phyloP scores from a whole-genome alignment of 345 rosid species.

The Corymbia maculata region DNA sequence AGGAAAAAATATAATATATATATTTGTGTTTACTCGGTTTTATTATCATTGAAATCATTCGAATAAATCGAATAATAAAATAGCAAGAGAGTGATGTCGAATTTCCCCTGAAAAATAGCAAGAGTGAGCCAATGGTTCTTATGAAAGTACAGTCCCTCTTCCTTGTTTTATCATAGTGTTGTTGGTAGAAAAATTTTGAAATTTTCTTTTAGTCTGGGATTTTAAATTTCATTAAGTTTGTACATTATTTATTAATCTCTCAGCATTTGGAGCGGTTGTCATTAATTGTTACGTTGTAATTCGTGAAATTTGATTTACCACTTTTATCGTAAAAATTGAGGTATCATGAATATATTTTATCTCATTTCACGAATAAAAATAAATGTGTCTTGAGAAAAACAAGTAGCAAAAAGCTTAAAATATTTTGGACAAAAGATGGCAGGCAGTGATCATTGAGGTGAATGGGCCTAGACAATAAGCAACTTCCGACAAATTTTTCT shows the following conservation, averaged over 20 bases:
- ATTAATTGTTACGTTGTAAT: not conserved
- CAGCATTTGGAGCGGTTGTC: not conserved
- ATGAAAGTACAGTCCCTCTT: not conserved
- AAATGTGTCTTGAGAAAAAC: not conserved
- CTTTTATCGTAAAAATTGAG: not conserved
- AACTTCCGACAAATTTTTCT: not conserved
- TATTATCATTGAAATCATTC: not conserved
- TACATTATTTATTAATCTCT: not conserved
- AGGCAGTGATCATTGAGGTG: not conserved
- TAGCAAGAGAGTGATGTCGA: not conserved
- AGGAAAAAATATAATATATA: not conserved
- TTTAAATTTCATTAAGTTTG: not conserved
- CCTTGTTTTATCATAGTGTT: not conserved
- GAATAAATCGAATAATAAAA: not conserved
- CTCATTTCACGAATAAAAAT: not conserved
- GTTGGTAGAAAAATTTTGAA: not conserved
- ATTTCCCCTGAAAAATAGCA: not conserved
- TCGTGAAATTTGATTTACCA: rapidly evolving
- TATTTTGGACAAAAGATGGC: not conserved
- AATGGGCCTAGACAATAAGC: not conserved
- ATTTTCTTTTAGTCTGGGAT: not conserved
- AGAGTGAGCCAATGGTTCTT: not conserved
- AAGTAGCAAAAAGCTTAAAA: not conserved
- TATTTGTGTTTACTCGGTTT: not conserved
- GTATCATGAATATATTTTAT: too few species aligned